Conservation (phyloP, 1,284 basidiomycete genomes). For the Salmacisia buchloeana region DNA sequence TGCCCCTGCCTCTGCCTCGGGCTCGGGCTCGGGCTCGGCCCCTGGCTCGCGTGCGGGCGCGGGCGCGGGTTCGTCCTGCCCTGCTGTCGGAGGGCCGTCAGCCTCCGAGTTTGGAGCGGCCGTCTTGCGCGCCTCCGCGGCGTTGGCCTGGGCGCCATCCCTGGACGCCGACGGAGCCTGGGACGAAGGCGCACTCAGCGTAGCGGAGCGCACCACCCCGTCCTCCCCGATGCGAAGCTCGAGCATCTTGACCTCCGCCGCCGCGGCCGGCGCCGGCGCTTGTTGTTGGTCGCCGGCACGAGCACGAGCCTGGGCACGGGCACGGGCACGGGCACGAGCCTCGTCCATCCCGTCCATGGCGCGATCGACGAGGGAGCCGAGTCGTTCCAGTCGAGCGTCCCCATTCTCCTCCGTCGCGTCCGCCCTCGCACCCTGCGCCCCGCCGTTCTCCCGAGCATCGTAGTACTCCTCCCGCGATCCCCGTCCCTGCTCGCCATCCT, state of each 20-base stretch:
- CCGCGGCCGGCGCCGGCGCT: too few relatives aligned
- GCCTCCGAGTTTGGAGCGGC: not conserved
- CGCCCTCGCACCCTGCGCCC: too few relatives aligned
- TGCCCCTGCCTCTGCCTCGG: not conserved
- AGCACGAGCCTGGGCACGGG: too few relatives aligned
- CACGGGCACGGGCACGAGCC: too few relatives aligned
- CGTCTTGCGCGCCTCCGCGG: not conserved
- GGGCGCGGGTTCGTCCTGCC: too few relatives aligned
- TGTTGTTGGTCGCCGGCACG: too few relatives aligned
- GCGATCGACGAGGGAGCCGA: not conserved
- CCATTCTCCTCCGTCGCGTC: not conserved
- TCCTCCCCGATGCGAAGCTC: not conserved
- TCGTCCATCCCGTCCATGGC: not conserved
- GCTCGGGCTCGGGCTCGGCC: not conserved
- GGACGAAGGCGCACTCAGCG: not conserved
- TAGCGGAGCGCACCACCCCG: not conserved
- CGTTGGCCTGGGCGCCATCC: too few relatives aligned
- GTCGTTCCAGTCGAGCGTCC: not conserved
- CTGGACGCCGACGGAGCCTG: too few relatives aligned
- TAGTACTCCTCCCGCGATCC: constrained; percentile 1
- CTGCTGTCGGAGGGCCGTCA: too few relatives aligned
- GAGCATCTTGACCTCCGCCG: not conserved
- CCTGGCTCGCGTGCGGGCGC: not conserved
- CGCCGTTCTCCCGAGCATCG: not conserved
- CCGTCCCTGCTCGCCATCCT: not conserved